Evolutionary conservation across 805 yeast genomes (phyloP), one percentile per base, ranked within the genome.

Genomic region (Pichia nanzhaoensis): DNA sequence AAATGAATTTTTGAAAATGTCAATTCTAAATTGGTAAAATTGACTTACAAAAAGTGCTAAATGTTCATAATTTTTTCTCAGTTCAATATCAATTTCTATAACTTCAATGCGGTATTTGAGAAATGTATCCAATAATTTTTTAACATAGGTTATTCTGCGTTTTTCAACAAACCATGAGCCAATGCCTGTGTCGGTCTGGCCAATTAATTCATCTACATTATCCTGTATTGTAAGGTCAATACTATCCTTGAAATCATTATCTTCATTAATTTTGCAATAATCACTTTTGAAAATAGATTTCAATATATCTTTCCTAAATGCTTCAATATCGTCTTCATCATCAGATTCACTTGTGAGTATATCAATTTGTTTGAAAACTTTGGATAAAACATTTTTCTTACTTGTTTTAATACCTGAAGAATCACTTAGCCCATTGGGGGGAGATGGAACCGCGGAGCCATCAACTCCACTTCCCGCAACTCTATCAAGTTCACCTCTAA

Each of bases 11-110:
- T 55, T 53, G 34, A 75, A 48, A 47, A 75, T 68, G 1, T 60
- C 59, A 3, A 72, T 59, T 53, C 75, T 75, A 60, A 73, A 79
- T 42, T 66, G 68, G 51, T 82, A 62, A 48, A 75, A 81, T 41
- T 73, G 75, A 42, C 80, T 80, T 17, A 82, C 65, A 57, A 80
- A 84, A 41, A 77, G 72, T 1, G 90, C 89, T 3, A 82, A 51
- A 1, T 60, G 53, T 54, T 84, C 91, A 59, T 84, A 85, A n/a
- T 65, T 71, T 20, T 52, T 49, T 44, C 71, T 76, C 20, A 84
- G 70, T 3, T 71, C 77, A 17, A 56, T 48, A 48, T 72, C 75
- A 37, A 81, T 51, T 10, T 58, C 64, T 48, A 68, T 52, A 35
- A 82, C 58, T 34, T 65, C 66, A 28, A 62, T 58, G 39, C 73